Base-by-base conservation (phyloP, 2,329 filamentous ascomycete genomes). In the Allantophomopsis lycopodina region DNA sequence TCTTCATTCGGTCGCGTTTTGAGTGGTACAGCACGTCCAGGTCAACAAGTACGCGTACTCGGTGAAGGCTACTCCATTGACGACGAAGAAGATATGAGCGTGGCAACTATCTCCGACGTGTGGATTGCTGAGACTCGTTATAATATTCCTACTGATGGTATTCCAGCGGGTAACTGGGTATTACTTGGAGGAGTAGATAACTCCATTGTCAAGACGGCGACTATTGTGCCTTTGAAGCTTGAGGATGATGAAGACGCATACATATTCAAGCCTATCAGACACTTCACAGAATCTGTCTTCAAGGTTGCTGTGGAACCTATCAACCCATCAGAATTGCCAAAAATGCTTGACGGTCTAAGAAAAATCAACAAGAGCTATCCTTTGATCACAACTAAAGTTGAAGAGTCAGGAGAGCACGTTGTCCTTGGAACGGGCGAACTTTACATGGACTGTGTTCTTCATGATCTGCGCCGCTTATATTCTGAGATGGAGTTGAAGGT, bases 401-500 rank as follows among this genome's bases (percentile, higher is more conserved):
- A 98, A 58, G 91, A 98, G 61, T 95, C 87, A 2, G 91, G 91
- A 38, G 91, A 98, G 60, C 91, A 98, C 56, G 81, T 98, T 48
- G 72, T 98, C 36, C 73, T 98, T 4, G 91, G 91, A 17, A 98
- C 91, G 0, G 91, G 91, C 44, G 91, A 98, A 59, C 69, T 98
- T n/a, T 98, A 98, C 65, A 96, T 98, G 88, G 91, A 98, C 59
- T 98, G 91, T 53, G 89, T 98, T 3, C 70, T 98, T 35, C 91
- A 98, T 59, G 91, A 98, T 56, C 70, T 98, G 36, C 82, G 91
- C 40, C 76, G 79, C 32, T 62, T 96, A n/a, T 98, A 95, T 56
- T 88, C 91, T 12, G 89, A 96, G 53, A 98, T 98, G 91, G 91
- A 98, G 58, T 83, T 98, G 63, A 96, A 96, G 63, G 86, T 98